A percentile compares a stretch with the other conserved stretches of the same genome.
Evolutionary conservation across 2,329 filamentous ascomycete species (phyloP).

Genomic region (Aspergillus ruber): DNA sequence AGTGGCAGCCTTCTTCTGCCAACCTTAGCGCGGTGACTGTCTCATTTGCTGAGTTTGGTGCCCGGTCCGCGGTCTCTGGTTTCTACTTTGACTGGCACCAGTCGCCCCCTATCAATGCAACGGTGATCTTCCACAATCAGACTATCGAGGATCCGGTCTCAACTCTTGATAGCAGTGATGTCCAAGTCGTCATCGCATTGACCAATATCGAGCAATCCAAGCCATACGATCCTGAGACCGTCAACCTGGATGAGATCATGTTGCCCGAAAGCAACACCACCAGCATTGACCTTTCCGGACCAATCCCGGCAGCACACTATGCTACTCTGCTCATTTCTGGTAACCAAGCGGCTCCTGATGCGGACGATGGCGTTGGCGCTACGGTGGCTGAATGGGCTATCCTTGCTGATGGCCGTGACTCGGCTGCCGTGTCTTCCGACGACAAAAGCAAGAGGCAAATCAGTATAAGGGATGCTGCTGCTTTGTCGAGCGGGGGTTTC

Average conservation of each 20-base stretch:
- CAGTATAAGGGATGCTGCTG: slow-evolving; percentile 7
- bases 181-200: slow-evolving; percentile 19
- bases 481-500: background rate
- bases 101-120: slow-evolving; percentile 48
- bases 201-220: slow-evolving; percentile 29
- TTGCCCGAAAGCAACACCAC: slow-evolving; percentile 39
- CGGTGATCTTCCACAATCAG: slow-evolving; percentile 50
- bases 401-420: slow-evolving; percentile 17
- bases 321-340: slow-evolving; percentile 41
- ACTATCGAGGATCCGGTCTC: slow-evolving; percentile 20
- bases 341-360: slow-evolving; percentile 32
- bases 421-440: slow-evolving; percentile 1
- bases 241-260: slow-evolving; percentile 27
- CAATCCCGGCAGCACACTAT: slow-evolving; percentile 31
- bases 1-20: slow-evolving; percentile 58
- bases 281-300: slow-evolving; percentile 26
- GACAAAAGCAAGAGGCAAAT: slow-evolving; percentile 8
- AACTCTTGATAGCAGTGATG: slow-evolving; percentile 8
- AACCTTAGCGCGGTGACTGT: slow-evolving; percentile 52
- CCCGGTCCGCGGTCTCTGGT: slow-evolving; percentile 28
- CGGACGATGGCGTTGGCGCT: slow-evolving; percentile 36
- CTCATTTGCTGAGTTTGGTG: slow-evolving; percentile 40
- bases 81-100: slow-evolving; percentile 58
- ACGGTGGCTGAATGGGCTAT: slow-evolving; percentile 46
- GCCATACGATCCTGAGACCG: slow-evolving; percentile 29